Base-by-base conservation (phyloP, 2,329 filamentous ascomycete genomes). In the Aspergillus tubingensis region DNA sequence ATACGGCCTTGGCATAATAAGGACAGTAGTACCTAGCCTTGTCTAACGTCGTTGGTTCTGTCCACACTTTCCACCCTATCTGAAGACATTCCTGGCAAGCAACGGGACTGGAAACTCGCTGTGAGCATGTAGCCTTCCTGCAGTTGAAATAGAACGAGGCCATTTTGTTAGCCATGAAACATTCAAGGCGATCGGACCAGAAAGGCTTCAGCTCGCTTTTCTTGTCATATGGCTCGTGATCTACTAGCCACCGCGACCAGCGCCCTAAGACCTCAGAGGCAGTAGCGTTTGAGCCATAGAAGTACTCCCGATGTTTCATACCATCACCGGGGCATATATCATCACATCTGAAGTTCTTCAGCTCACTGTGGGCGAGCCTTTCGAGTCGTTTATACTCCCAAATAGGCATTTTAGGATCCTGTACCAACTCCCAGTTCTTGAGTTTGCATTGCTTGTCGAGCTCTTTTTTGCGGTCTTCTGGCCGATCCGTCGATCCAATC, bases 51-150 rank as follows among this genome's bases (percentile, higher is more conserved):
- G 53, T 50, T 11, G 64, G 50, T 6, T 60, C 44, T 2, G 57
- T 54, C 50, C 57, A 66, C 30, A 43, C 57, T 43, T 60, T 49
- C 64, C 64, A 66, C 38, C 64, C 64, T 25, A 21, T 15, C 7
- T 57, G 60, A 8, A 66, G 57, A 11, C 64, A 66, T 13, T 27
- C 55, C n/a, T 58, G 62, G 21, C 64, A 66, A 3, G 58, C 62
- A 19, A 44, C 8, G 6, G 13, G 32, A 10, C 52, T 30, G 13
- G n/a, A 15, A 2, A 51, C 41, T 17, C n/a, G 27, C 38, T 32
- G 51, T 2, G 54, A 21, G 17, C 58, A 63, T 8, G 51, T 44
- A 7, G 44, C 3, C 3, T 19, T 27, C 8, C 38, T 15, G 25
- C 63, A 65, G 8, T 54, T 53, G 17, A 62, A 60, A 8, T 57